Base-by-base conservation (phyloP, 2,329 filamentous ascomycete genomes). In the Diatrype stigma region DNA sequence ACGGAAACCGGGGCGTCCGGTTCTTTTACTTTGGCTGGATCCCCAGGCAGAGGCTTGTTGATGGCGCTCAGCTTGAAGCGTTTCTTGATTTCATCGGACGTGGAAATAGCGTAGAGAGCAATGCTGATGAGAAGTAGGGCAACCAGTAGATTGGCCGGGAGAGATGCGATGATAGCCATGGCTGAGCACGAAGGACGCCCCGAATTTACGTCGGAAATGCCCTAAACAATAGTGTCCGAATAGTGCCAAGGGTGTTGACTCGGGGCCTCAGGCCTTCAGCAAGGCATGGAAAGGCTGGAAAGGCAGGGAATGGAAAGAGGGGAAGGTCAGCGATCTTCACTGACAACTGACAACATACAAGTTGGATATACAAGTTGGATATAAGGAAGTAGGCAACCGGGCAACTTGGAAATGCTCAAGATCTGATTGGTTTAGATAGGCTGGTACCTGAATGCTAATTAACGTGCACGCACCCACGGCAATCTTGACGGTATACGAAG, bases 1-100 rank as follows among this genome's bases (percentile, higher is more conserved):
- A 78, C 74, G 0, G 72, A 74, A 34, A 77, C 49, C 6, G 60
- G 61, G 44, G 42, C 42, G 7, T 45, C 42, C 26, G 12, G 42
- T 23, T 28, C 42, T 11, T 38, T 38, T 38, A n/a, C n/a, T n/a
- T n/a, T n/a, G n/a, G 35, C n/a, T 38, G 35, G 17, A n/a, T 38
- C 6, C n/a, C 11, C n/a, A 11, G n/a, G 35, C 17, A 2, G 34
- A n/a, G 26, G 5, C 35, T 38, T 38, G 35, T 38, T 21, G 35
- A 17, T 11, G 35, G 17, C 17, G 35, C 17, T 38, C n/a, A 38
- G 17, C 10, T 21, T 38, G 11, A 38, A 21, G 35, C 3, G 17
- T 11, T 38, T 38, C 17, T 38, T 38, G 19, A 17, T 10, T 21
- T n/a, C 17, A 19, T n/a, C 17, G 17, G 35, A 38, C 5, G 14